These are phyloP conservation scores for Curvularia spicifera DNA, from an alignment of 2,329 filamentous ascomycete genomes.

Conservation along the genomic window DNA sequence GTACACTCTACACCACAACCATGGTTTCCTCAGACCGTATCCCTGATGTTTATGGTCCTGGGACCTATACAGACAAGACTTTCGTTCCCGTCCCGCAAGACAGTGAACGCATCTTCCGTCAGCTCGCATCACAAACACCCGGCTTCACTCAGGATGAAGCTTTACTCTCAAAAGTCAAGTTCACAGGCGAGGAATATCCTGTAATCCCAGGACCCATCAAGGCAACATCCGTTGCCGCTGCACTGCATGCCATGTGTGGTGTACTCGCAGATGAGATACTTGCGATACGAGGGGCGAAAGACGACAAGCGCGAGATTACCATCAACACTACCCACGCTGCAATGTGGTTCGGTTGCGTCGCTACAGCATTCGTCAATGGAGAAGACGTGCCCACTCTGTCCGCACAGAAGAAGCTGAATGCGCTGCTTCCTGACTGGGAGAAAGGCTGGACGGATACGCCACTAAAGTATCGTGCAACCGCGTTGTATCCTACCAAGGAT, in stretches of 20 bases:
- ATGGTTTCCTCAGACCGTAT: not conserved
- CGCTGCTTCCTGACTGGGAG: slow-evolving; percentile 1
- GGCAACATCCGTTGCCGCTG: slow-evolving; percentile 51
- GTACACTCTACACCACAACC: not conserved
- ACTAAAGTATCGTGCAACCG: slow-evolving; percentile 29
- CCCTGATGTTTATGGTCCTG: slow-evolving; percentile 48
- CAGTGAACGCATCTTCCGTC: not conserved
- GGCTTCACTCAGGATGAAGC: slow-evolving; percentile 49
- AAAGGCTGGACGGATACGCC: slow-evolving; percentile 1
- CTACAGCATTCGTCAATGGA: slow-evolving; percentile 16
- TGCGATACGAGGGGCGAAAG: slow-evolving; percentile 2
- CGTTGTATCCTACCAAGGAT: slow-evolving; percentile 55
- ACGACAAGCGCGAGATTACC: slow-evolving; percentile 2
- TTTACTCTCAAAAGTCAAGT: slow-evolving; percentile 46
- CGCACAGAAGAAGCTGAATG: not conserved
- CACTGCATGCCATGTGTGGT: slow-evolving; percentile 54
- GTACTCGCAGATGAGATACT: slow-evolving; percentile 52
- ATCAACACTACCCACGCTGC: slow-evolving; percentile 2
- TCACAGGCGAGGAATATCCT: slow-evolving; percentile 50
- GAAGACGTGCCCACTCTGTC: not conserved
- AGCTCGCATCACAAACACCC: slow-evolving; percentile 47
- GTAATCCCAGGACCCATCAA: slow-evolving; percentile 56
- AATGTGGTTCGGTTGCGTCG: slow-evolving; percentile 26
- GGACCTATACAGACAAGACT: slow-evolving; percentile 49
- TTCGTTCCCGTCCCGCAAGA: slow-evolving; percentile 47